Base-by-base conservation (phyloP, 257 asterid species). In the Apocynum venetum region DNA sequence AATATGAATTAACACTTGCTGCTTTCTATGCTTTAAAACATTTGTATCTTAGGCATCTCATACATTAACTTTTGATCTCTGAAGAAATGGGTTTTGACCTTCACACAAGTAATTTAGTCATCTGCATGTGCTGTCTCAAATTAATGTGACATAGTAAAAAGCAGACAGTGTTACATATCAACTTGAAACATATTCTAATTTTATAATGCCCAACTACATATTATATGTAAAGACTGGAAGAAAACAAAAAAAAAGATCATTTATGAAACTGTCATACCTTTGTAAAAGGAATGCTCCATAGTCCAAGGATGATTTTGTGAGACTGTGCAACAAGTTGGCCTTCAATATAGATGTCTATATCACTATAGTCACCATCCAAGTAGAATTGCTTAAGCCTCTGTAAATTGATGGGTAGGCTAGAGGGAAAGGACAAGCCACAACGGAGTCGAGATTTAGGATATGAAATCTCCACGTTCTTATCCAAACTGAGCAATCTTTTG, bases 271-370 rank as follows among this genome's bases (percentile, higher is more conserved):
- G 8, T 19, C 67, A 43, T 89, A 93, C 99, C 98, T 96, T 96
- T 47, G 93, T 84, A 72, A 96, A 93, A 80, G 98, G 97, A 80
- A 85, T 76, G 84, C 99, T 96, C 99, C 99, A 93, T 74, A 92
- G 83, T 75, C 97, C 92, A 85, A 93, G 97, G 83, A 93, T 87
- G 81, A 96, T 85, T 87, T 88, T 89, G 83, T 96, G 99, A 44
- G 92, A 82, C 63, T 67, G 85, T n/a, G 89, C 88, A 78, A 87
- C 88, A 70, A 80, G 81, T 74, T 87, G 87, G 78, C 91, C 96
- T 80, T 94, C 97, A 51, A 93, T 85, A 83, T 82, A 79, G 60
- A 96, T 82, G 69, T 87, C 92, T 11, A 96, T 86, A 80, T 96
- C 99, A 86, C 97, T 90, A 82, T 89, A 93, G 77, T 85, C 84